Conservation (phyloP, 441 rosid species). For the Erodium texanum region DNA sequence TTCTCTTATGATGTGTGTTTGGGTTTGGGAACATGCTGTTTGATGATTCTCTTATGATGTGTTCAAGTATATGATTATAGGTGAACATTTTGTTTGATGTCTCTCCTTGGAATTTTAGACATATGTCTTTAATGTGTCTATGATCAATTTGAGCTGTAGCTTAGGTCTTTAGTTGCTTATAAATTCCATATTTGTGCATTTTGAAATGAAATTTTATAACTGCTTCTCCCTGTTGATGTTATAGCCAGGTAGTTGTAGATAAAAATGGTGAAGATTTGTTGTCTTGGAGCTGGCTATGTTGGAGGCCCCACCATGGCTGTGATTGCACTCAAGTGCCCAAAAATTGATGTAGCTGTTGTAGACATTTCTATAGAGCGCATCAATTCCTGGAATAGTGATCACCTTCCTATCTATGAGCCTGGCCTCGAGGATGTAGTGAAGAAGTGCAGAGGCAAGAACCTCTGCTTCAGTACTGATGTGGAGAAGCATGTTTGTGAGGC, state of each 20-base stretch:
- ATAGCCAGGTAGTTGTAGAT: not conserved
- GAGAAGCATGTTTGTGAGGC: constrained; percentile 84
- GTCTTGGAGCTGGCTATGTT: constrained; percentile 90
- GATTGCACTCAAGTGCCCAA: constrained; percentile 76
- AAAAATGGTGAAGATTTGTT: constrained; percentile 90
- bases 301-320: constrained; percentile 97
- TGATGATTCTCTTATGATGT: too few species aligned
- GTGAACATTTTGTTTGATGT: not conserved
- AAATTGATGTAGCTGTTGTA: constrained; percentile 74
- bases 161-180: not conserved
- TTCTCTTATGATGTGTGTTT: too few species aligned
- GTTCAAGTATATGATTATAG: too few species aligned
- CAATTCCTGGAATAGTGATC: constrained; percentile 78
- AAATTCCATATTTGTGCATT: not conserved
- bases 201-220: too few species aligned
- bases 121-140: not conserved
- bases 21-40: too few species aligned
- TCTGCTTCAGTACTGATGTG: constrained; percentile 76
- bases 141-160: not conserved
- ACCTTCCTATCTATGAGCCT: constrained; percentile 81
- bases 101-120: too few species aligned
- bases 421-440: constrained; percentile 77
- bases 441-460: constrained; percentile 68
- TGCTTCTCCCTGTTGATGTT: not conserved
- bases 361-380: constrained; percentile 70